Conservation (phyloP, 2,329 filamentous ascomycete species). For the Clonostachys rosea region DNA sequence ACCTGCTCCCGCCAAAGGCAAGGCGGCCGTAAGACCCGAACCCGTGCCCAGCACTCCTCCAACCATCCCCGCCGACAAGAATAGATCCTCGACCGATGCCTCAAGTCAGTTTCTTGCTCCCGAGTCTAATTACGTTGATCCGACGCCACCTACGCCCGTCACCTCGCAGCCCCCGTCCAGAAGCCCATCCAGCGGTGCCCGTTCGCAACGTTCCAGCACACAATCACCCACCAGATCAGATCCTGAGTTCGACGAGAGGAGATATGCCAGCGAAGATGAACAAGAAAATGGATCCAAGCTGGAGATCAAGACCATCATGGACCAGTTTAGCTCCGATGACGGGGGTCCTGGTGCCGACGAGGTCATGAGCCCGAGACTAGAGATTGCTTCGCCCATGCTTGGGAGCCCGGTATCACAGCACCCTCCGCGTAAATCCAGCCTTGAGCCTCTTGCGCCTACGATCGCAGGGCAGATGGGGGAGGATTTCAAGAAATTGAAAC, state of each 20-base stretch:
- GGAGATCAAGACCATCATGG: conserved; percentile 97
- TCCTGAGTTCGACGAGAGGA: conserved; percentile 51
- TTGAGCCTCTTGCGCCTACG: conserved; percentile 64
- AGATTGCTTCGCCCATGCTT: conserved; percentile 75
- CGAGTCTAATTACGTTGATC: conserved; percentile 47
- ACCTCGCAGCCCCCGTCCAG: conserved; percentile 54
- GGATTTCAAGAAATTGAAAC: conserved; percentile 35
- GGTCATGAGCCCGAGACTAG: conserved; percentile 87
- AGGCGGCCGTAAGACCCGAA: not conserved
- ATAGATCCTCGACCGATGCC: conserved; percentile 30
- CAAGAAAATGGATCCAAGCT: conserved; percentile 61
- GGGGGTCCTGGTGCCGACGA: conserved; percentile 71
- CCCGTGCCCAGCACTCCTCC: not conserved
- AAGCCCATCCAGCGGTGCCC: conserved; percentile 49
- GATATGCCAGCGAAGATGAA: conserved; percentile 54
- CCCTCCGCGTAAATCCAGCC: conserved; percentile 79
- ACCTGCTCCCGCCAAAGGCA: not conserved
- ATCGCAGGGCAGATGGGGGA: conserved; percentile 40
- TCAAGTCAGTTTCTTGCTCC: conserved; percentile 39
- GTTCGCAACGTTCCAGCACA: conserved; percentile 36
- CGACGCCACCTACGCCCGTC: conserved; percentile 51
- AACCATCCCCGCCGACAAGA: conserved; percentile 5
- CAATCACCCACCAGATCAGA: conserved; percentile 48
- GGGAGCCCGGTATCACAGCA: conserved; percentile 62
- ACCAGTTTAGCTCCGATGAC: conserved; percentile 78